Conservation (phyloP, 495 filamentous ascomycete species). For the Terfezia claveryi region DNA sequence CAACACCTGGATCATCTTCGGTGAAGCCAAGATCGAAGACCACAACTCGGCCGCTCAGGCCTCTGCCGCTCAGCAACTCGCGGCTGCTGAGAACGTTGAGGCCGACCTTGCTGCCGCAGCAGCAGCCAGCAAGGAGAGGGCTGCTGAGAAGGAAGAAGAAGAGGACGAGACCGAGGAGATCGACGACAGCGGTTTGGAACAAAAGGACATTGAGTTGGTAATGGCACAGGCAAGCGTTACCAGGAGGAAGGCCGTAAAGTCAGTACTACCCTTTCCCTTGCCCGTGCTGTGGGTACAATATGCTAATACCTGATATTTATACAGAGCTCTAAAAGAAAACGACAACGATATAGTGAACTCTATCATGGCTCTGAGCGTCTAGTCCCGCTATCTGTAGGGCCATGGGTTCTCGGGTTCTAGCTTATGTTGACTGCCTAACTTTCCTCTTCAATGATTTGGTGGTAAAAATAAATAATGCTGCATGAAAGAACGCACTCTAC, state of each 20-base stretch:
- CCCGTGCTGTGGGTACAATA: no score
- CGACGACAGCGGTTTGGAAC: constrained; percentile 78
- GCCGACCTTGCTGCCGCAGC: constrained; percentile 39
- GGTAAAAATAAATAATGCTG: no score
- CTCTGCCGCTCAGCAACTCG: constrained; percentile 75
- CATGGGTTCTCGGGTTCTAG: no score
- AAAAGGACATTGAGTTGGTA: constrained; percentile 97
- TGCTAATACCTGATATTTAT: no score
- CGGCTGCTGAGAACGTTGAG: constrained; percentile 37
- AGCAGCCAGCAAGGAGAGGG: constrained; percentile 35
- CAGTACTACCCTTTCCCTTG: background rate
- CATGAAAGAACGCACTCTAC: no score
- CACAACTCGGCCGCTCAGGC: constrained; percentile 93
- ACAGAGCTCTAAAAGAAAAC: constrained; percentile 90
- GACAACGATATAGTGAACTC: constrained; percentile 99
- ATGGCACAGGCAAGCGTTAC: constrained; percentile 83
- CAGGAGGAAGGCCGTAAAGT: constrained; percentile 72
- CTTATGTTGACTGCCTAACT: no score
- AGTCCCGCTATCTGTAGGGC: constrained; percentile 14
- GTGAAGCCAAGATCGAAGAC: constrained; percentile 99
- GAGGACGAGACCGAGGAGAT: constrained; percentile 93
- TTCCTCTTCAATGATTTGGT: no score
- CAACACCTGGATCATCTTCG: constrained; percentile 99
- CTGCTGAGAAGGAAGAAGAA: constrained; percentile 42
- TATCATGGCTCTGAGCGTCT: constrained; percentile 98